phyloP scores from a whole-genome alignment of 345 rosid species.

The Nephelium lappaceum region DNA sequence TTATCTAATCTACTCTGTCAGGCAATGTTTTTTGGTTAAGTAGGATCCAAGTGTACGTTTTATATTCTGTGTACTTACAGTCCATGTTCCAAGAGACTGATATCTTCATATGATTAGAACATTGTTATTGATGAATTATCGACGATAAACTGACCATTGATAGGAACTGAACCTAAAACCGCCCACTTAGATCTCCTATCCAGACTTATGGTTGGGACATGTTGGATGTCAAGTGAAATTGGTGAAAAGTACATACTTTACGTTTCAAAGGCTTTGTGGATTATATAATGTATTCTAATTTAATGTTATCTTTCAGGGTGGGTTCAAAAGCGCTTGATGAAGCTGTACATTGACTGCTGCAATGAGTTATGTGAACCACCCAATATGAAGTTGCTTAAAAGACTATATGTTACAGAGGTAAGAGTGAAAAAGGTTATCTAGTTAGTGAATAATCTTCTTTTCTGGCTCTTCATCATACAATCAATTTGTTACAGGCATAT shows the following conservation, averaged over 20 bases:
- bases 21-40: neutral
- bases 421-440: slow-evolving; percentile 10
- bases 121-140: neutral
- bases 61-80: too few species aligned
- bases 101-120: neutral
- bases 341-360: slow-evolving; percentile 81
- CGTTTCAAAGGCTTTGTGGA: neutral
- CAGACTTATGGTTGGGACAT: neutral
- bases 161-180: neutral
- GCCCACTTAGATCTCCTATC: neutral
- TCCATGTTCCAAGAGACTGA: neutral
- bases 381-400: slow-evolving; percentile 79
- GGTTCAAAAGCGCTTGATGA: slow-evolving; percentile 94
- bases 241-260: neutral
- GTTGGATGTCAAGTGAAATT: neutral
- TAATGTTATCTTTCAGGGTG: slow-evolving; percentile 58
- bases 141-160: neutral
- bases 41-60: neutral
- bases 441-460: slow-evolving; percentile 11
- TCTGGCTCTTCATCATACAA: slow-evolving; percentile 13
- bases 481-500: slow-evolving; percentile 18
- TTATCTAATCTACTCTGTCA: neutral
- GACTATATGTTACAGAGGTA: slow-evolving; percentile 85
- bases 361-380: slow-evolving; percentile 66
- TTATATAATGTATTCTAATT: neutral